phyloP scores from a whole-genome alignment of 2,329 filamentous ascomycete genomes.

The Atkinsonella hypoxylon region DNA sequence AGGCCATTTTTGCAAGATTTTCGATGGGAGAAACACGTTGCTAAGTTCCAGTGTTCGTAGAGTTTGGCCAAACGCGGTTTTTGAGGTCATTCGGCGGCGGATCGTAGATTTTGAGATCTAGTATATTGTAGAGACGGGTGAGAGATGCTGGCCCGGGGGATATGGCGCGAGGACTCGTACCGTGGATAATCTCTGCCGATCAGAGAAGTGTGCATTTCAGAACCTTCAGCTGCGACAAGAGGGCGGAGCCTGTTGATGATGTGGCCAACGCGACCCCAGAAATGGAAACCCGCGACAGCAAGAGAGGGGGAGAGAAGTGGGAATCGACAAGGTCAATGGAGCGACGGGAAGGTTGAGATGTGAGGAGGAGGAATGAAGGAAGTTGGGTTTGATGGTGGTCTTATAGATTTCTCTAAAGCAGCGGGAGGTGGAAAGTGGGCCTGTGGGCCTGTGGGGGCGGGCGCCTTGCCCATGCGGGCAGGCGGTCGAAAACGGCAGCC shows the following conservation, averaged over 20 bases:
- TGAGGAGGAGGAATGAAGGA: background rate
- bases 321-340: conserved; percentile 1
- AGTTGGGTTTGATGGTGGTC: conserved; percentile 1
- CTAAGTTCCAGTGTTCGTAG: background rate
- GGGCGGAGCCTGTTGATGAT: background rate
- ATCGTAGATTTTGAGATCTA: background rate
- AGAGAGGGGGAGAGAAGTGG: background rate
- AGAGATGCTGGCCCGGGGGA: background rate
- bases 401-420: conserved; percentile 2
- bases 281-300: background rate
- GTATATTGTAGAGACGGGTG: background rate
- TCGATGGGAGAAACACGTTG: background rate
- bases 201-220: no score
- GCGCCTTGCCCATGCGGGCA: no score
- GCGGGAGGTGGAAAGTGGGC: background rate
- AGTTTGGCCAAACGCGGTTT: background rate
- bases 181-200: no score
- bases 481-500: no score
- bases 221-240: no score
- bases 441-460: no score
- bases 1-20: background rate
- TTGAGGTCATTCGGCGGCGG: background rate
- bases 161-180: background rate
- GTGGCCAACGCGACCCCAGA: background rate
- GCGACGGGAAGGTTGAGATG: background rate